phyloP scores from a whole-genome alignment of 2,329 filamentous ascomycete species.

The Fusarium duplospermum region DNA sequence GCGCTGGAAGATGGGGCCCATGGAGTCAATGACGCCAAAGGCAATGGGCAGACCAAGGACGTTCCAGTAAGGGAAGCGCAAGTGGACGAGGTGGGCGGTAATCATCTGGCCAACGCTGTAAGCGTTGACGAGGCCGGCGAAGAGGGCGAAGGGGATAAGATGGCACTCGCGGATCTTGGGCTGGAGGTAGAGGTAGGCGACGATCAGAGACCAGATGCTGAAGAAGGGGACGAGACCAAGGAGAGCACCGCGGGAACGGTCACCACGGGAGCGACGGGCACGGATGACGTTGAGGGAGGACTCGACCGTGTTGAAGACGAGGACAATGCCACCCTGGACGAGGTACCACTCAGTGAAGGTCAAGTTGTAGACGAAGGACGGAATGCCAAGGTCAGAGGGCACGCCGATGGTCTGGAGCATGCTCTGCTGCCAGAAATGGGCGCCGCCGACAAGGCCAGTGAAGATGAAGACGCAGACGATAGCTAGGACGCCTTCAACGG shows the following conservation, averaged over 20 bases:
- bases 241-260: slow-evolving; percentile 79
- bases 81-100: slow-evolving; percentile 89
- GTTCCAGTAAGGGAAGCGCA: slow-evolving; percentile 91
- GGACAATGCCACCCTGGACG: slow-evolving; percentile 82
- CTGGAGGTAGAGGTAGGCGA: slow-evolving; percentile 84
- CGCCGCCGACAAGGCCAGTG: slow-evolving; percentile 87
- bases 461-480: slow-evolving; percentile 84
- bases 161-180: slow-evolving; percentile 85
- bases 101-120: slow-evolving; percentile 98
- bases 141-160: slow-evolving; percentile 89
- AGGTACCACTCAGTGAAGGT: slow-evolving; percentile 95
- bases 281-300: slow-evolving; percentile 87
- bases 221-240: slow-evolving; percentile 87
- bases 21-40: slow-evolving; percentile 82
- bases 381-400: slow-evolving; percentile 72
- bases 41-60: slow-evolving; percentile 82
- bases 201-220: slow-evolving; percentile 79
- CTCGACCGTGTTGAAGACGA: slow-evolving; percentile 86
- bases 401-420: slow-evolving; percentile 79
- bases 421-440: slow-evolving; percentile 91
- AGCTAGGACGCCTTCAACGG: slow-evolving; percentile 92
- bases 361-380: slow-evolving; percentile 78
- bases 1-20: slow-evolving; percentile 75
- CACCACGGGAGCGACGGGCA: slow-evolving; percentile 78
- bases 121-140: slow-evolving; percentile 89